Conservation (phyloP, 116 monocot species). For the Zostera marina region DNA sequence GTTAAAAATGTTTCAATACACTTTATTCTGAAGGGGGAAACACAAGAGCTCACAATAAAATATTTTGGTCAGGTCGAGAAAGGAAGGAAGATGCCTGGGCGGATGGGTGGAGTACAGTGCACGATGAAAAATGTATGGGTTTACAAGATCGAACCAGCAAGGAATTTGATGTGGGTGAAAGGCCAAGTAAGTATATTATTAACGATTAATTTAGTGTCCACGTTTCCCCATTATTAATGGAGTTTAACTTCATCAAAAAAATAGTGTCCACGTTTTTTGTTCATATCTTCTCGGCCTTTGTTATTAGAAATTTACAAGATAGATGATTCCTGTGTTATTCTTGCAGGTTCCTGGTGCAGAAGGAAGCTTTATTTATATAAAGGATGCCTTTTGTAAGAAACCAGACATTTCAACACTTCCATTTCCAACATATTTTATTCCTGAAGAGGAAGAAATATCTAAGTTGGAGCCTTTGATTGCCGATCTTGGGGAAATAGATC, state of each 20-base stretch:
- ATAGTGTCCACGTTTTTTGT: not conserved
- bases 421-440: constrained; percentile 70
- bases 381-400: constrained; percentile 78
- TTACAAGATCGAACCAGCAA: constrained; percentile 19
- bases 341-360: constrained; percentile 93
- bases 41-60: too few species aligned
- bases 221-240: too few species aligned
- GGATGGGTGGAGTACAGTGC: constrained; percentile 19
- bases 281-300: not conserved
- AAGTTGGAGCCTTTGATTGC: constrained; percentile 68
- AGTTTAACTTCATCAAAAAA: too few species aligned
- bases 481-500: constrained; percentile 75
- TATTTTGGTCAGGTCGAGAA: constrained; percentile 9
- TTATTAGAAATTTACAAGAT: not conserved
- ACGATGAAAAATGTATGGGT: constrained; percentile 21
- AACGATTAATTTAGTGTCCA: not conserved
- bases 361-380: constrained; percentile 83
- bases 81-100: constrained; percentile 23
- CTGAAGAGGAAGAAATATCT: constrained; percentile 53
- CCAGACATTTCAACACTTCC: constrained; percentile 55
- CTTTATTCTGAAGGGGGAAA: too few species aligned
- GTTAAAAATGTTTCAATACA: too few species aligned
- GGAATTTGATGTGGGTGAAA: constrained; percentile 27
- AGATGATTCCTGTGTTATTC: not conserved
- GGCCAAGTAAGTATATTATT: constrained; percentile 10